Evolutionary conservation across 2,329 filamentous ascomycete species (phyloP).

Genomic region (Fusarium anthophilum): DNA sequence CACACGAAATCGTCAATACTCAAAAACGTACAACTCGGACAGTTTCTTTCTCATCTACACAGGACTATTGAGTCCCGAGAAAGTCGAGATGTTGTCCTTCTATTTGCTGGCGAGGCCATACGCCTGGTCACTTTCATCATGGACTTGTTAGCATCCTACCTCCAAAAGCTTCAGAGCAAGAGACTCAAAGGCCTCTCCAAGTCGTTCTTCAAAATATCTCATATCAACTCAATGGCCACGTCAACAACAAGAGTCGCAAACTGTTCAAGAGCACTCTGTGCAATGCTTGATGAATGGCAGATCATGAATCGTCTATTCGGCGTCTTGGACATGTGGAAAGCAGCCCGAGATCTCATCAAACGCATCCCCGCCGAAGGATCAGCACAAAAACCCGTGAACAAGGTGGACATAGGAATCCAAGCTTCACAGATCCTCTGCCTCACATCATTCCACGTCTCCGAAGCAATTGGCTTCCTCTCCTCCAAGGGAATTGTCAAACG

Average conservation of each 20-base stretch:
- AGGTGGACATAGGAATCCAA: not conserved
- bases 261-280: not conserved
- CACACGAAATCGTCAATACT: not conserved
- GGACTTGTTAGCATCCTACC: not conserved
- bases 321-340: not conserved
- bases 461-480: not conserved
- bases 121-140: not conserved
- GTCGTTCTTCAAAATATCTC: not conserved
- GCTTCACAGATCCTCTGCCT: not conserved
- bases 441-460: not conserved
- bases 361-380: not conserved
- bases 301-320: conserved; percentile 6
- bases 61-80: not conserved
- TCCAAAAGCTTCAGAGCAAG: not conserved
- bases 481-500: not conserved
- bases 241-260: not conserved
- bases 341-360: not conserved
- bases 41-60: not conserved
- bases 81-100: not conserved
- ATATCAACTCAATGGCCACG: not conserved
- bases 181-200: not conserved
- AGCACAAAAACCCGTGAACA: accelerated
- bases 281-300: conserved; percentile 5
- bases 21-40: not conserved
- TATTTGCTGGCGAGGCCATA: not conserved